Base-by-base conservation (phyloP, 2,329 filamentous ascomycete genomes). In the Elsinoe arachidis region DNA sequence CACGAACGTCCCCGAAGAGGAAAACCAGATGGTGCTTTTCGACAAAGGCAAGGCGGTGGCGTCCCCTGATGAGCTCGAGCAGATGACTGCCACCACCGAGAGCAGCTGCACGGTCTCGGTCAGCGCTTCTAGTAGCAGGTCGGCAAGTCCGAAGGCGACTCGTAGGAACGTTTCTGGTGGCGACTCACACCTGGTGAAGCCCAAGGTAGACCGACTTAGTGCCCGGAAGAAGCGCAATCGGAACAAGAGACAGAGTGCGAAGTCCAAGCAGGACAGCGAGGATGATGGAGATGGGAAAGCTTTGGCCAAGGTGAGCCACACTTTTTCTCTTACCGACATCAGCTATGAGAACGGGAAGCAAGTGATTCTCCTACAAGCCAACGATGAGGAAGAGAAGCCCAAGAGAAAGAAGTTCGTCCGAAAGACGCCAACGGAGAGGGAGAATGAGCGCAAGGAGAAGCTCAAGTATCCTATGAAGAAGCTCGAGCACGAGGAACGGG, bases 351-450 rank as follows among this genome's bases (percentile, higher is more conserved):
- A 64, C 35, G 26, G 49, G 14, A 38, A 38, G n/a, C 49, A 53
- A 14, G 17, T 37, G 2, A 19, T 53, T 11, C 23, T 35, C 7
- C 14, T 15, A 51, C 5, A 61, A 59, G 59, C 37, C 51, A 10
- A 66, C 63, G 53, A 58, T 55, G 21, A 62, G 59, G 41, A 61
- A 60, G 58, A 23, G 11, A 37, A 58, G 59, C 35, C 35, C 14
- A 54, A 30, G 56, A 58, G 17, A 52, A 43, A 26, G 52, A 55
- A 26, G 43, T 38, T 52, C 6, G 37, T 44, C 15, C 15, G 30
- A 72, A 68, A 75, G 34, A 52, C 55, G 14, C 19, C 33, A 14
- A 46, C 43, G 10, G 26, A 56, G 43, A 53, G 49, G 35, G 49
- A 53, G 49, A 53, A 53, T 53, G 33, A 53, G 34, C 49, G 49